Conservation (phyloP, 1,284 basidiomycete species). For the Sparassis latifolia region DNA sequence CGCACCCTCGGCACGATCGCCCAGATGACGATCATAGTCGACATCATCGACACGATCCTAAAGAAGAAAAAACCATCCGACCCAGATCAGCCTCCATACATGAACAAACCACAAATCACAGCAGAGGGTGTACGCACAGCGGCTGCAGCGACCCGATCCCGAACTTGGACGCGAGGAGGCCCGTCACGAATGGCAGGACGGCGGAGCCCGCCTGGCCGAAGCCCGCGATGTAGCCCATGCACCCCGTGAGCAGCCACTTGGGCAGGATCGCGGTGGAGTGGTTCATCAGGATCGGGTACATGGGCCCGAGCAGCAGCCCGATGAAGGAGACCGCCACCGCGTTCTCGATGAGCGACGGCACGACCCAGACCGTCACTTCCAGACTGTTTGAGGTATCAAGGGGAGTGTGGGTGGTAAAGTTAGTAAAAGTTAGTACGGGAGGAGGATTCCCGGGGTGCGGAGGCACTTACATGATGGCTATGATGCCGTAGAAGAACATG, state of each 20-base stretch:
- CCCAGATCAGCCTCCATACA: neutral
- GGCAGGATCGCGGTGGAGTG: slow-evolving; percentile 42
- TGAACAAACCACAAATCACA: slow-evolving; percentile 7
- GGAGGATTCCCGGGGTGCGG: neutral
- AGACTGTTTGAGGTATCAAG: slow-evolving; percentile 25
- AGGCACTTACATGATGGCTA: slow-evolving; percentile 44
- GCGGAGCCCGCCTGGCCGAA: slow-evolving; percentile 49
- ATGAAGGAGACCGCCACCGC: slow-evolving; percentile 49
- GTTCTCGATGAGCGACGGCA: slow-evolving; percentile 44
- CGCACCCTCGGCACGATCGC: slow-evolving; percentile 23
- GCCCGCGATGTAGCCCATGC: slow-evolving; percentile 51
- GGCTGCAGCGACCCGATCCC: slow-evolving; percentile 51
- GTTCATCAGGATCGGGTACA: slow-evolving; percentile 51
- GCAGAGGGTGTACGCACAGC: slow-evolving; percentile 33
- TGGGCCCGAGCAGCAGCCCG: slow-evolving; percentile 45
- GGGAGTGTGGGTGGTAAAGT: slow-evolving; percentile 1
- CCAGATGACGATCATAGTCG: slow-evolving; percentile 27
- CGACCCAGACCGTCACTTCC: slow-evolving; percentile 59
- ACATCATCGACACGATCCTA: slow-evolving; percentile 25
- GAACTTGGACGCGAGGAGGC: slow-evolving; percentile 40
- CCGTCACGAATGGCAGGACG: slow-evolving; percentile 49
- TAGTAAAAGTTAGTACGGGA: slow-evolving; percentile 2
- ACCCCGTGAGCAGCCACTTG: slow-evolving; percentile 43
- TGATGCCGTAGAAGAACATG: slow-evolving; percentile 43
- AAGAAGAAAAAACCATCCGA: neutral